These are phyloP conservation scores for Herpetomonas tarakana DNA, from an alignment of 208 protist species.

Conservation along the genomic window DNA sequence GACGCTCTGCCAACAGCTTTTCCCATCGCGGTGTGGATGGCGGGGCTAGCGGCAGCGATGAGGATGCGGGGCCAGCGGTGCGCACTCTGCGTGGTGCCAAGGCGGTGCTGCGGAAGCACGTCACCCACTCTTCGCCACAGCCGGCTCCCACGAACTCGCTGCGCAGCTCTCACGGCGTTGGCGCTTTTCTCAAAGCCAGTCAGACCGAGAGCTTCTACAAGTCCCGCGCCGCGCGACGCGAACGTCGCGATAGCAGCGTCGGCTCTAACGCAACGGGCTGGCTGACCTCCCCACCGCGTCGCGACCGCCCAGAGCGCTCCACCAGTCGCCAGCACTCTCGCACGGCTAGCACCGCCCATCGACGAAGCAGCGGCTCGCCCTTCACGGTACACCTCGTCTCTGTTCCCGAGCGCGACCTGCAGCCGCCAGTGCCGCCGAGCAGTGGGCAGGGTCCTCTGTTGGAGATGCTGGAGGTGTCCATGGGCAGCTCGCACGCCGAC, in stretches of 20 bases:
- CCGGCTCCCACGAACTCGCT: constrained; percentile 4
- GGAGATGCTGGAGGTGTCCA: neutral
- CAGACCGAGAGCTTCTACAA: neutral
- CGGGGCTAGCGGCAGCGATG: neutral
- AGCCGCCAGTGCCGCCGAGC: neutral
- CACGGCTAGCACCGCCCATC: neutral
- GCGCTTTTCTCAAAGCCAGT: neutral
- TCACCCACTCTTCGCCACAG: neutral
- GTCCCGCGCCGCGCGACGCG: neutral
- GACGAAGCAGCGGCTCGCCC: neutral
- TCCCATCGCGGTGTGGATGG: constrained; percentile 1
- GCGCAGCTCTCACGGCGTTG: constrained; percentile 5
- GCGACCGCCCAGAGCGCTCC: neutral
- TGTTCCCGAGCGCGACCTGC: neutral
- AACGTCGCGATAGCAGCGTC: constrained; percentile 1
- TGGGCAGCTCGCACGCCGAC: neutral
- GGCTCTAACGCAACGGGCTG: neutral
- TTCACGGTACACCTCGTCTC: neutral
- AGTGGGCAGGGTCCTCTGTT: neutral
- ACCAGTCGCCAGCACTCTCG: neutral
- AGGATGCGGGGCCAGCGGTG: neutral
- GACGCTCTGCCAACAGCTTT: neutral
- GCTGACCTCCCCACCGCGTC: neutral
- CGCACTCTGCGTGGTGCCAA: constrained; percentile 18
- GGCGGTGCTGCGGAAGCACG: constrained; percentile 19